Conservation (phyloP, 495 filamentous ascomycete species). For the Rhizodiscina lignyota region DNA sequence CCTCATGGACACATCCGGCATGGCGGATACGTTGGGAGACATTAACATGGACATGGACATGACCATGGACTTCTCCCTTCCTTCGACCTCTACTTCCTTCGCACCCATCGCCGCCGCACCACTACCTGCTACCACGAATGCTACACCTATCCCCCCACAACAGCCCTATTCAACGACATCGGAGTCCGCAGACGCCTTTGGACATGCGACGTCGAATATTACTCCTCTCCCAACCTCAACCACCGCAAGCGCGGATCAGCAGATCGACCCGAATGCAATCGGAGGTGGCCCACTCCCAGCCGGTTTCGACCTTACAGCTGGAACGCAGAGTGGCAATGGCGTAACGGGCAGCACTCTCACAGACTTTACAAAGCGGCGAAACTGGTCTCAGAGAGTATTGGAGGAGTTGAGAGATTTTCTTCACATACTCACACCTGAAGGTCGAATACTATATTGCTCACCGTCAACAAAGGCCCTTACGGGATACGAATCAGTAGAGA, state of each 20-base stretch:
- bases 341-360: constrained; percentile 46
- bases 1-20: too few relatives aligned
- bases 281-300: constrained; percentile 30
- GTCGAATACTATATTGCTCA: constrained; percentile 69
- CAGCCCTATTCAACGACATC: too few relatives aligned
- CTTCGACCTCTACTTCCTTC: too few relatives aligned
- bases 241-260: not conserved
- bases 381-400: constrained; percentile 79
- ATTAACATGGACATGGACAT: too few relatives aligned
- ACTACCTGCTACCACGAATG: too few relatives aligned
- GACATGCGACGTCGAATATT: too few relatives aligned
- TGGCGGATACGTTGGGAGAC: too few relatives aligned
- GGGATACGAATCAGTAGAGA: constrained; percentile 50
- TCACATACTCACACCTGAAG: constrained; percentile 71
- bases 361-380: constrained; percentile 67
- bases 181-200: too few relatives aligned
- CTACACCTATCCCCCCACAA: too few relatives aligned
- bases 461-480: constrained; percentile 65
- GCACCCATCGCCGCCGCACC: too few relatives aligned
- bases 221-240: not conserved
- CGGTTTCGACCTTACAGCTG: constrained; percentile 8
- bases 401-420: constrained; percentile 83
- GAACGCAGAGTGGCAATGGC: constrained; percentile 22
- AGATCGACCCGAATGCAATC: too few relatives aligned
- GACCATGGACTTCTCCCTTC: constrained; percentile 16